Conservation (phyloP, 2,329 filamentous ascomycete genomes). For the Calonectria pseudoreteaudii region DNA sequence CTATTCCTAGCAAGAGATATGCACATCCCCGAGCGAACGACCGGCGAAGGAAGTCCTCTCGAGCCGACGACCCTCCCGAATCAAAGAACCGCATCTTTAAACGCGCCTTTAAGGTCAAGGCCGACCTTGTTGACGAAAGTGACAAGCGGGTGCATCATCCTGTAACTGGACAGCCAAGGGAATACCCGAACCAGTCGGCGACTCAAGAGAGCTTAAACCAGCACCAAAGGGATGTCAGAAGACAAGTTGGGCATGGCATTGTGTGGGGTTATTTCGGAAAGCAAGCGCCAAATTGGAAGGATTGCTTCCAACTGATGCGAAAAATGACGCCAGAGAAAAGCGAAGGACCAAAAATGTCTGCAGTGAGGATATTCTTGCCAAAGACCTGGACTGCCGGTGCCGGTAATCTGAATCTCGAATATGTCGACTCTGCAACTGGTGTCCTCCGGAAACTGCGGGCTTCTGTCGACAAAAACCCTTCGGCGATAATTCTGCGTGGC, state of each 20-base stretch:
- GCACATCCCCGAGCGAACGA: constrained; percentile 12
- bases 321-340: constrained; percentile 49
- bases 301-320: constrained; percentile 53
- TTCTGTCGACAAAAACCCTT: constrained; percentile 48
- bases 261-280: constrained; percentile 46
- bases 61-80: constrained; percentile 24
- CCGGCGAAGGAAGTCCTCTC: not conserved
- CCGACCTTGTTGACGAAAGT: constrained; percentile 29
- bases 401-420: constrained; percentile 48
- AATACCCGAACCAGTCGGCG: constrained; percentile 44
- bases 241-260: constrained; percentile 52
- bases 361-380: constrained; percentile 52
- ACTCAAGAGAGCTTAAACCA: constrained; percentile 36
- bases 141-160: constrained; percentile 41
- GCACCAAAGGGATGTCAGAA: constrained; percentile 42
- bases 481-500: constrained; percentile 49
- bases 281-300: constrained; percentile 53
- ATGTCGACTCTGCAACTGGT: constrained; percentile 50
- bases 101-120: constrained; percentile 43
- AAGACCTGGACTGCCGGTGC: constrained; percentile 49
- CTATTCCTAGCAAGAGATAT: not conserved
- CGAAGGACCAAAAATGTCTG: constrained; percentile 49
- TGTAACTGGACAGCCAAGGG: constrained; percentile 42
- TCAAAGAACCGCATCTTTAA: constrained; percentile 45
- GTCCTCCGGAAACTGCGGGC: constrained; percentile 48